Evolutionary conservation across 164 flowering plant genomes (phyloP).

Genomic region (Sedum album): DNA sequence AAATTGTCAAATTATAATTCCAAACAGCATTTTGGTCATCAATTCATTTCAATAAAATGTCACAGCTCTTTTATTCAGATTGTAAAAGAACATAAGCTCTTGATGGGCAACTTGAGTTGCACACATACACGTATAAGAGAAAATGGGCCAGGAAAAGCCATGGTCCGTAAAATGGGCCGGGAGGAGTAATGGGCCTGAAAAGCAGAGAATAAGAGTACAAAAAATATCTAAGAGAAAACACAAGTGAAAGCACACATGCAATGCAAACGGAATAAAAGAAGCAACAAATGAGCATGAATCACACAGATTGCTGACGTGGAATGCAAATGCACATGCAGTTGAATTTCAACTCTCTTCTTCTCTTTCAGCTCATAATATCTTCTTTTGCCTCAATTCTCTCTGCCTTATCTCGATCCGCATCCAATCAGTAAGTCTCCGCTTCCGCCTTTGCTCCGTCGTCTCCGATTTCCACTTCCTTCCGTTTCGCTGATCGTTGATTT

Average conservation of each 20-base stretch:
- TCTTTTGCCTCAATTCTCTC: not conserved
- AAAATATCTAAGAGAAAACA: conserved; percentile 3
- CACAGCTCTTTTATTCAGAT: no score
- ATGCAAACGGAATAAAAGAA: not conserved
- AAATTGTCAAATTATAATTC: no score
- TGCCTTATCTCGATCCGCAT: not conserved
- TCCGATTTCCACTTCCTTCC: not conserved
- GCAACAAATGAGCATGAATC: not conserved
- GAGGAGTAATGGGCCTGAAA: no score
- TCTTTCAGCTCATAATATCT: not conserved
- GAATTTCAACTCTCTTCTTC: not conserved
- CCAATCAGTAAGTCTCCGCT: not conserved
- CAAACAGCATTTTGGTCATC: no score
- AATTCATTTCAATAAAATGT: no score
- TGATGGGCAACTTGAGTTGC: no score
- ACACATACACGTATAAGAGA: no score
- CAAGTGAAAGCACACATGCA: conserved; percentile 7
- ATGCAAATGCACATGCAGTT: conserved; percentile 12
- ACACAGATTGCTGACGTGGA: conserved; percentile 40
- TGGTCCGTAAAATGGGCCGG: no score
- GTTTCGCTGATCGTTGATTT: not conserved
- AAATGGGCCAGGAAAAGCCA: no score
- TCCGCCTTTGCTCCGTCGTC: not conserved
- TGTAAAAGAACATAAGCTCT: no score
- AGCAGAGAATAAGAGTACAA: not conserved